phyloP scores from a whole-genome alignment of 2,329 filamentous ascomycete species.

The Parascedosporium putredinis region DNA sequence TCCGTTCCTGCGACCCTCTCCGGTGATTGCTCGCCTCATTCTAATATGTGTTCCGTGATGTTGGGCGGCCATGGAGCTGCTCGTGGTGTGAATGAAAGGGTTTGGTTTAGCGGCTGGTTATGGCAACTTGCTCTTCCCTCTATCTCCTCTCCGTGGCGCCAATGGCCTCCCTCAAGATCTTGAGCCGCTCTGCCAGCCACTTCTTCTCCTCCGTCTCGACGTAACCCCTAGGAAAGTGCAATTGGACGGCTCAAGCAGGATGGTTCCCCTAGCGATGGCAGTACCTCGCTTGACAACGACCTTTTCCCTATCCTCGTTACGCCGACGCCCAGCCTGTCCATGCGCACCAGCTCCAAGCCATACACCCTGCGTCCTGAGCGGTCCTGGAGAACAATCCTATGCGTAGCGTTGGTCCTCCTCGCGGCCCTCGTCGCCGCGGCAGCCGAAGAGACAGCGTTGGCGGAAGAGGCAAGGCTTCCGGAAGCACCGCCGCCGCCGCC shows the following conservation, averaged over 20 bases:
- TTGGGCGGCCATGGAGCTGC: too few species aligned
- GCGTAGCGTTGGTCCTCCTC: slow-evolving; percentile 50
- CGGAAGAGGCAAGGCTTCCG: too few species aligned
- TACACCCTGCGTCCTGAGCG: slow-evolving; percentile 56
- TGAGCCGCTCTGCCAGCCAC: slow-evolving; percentile 66
- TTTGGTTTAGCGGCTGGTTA: neutral
- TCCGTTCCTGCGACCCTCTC: too few species aligned
- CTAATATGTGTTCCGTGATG: too few species aligned
- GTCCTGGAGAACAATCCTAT: slow-evolving; percentile 78
- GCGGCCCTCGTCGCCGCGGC: slow-evolving; percentile 17
- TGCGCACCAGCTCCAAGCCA: slow-evolving; percentile 59
- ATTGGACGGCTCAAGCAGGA: slow-evolving; percentile 63
- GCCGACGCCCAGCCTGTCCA: slow-evolving; percentile 55
- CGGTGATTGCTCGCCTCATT: too few species aligned
- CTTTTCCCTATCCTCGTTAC: slow-evolving; percentile 72
- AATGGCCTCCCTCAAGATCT: slow-evolving; percentile 53
- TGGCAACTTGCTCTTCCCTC: neutral
- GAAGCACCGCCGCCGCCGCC: slow-evolving; percentile 12
- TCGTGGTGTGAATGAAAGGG: too few species aligned
- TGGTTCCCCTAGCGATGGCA: slow-evolving; percentile 60
- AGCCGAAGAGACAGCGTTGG: too few species aligned
- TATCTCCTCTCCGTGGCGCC: slow-evolving; percentile 15
- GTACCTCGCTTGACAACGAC: slow-evolving; percentile 57
- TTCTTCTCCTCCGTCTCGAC: slow-evolving; percentile 69
- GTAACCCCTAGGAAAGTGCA: slow-evolving; percentile 78